A percentile compares a stretch with the other conserved stretches of the same genome.
These are phyloP conservation scores for Mycosphaerella sp. DNA, from an alignment of 2,329 filamentous ascomycete species.

Conservation along the genomic window DNA sequence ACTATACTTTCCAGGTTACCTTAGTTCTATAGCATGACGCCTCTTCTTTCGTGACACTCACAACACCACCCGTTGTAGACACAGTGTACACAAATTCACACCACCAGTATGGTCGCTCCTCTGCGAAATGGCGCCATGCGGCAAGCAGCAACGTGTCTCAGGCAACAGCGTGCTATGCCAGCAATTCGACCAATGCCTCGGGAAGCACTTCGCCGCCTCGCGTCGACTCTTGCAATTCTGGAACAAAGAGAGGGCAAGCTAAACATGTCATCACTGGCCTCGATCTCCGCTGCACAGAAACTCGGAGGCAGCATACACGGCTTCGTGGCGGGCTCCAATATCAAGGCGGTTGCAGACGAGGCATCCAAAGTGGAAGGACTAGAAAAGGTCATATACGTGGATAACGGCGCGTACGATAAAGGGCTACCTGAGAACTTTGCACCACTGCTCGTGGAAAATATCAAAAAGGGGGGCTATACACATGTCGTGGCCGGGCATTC, in stretches of 20 bases:
- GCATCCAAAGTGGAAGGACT: conserved; percentile 84
- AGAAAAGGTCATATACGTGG: conserved; percentile 83
- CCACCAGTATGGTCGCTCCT: conserved; percentile 18
- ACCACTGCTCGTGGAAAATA: conserved; percentile 89
- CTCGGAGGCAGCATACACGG: conserved; percentile 73
- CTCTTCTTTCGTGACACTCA: not conserved
- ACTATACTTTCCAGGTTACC: too few relatives aligned
- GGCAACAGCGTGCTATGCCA: conserved; percentile 27
- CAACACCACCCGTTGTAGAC: not conserved
- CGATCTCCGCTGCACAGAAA: conserved; percentile 23
- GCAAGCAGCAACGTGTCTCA: conserved; percentile 31
- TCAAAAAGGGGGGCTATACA: conserved; percentile 90
- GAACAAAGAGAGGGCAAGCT: conserved; percentile 90
- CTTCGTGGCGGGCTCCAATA: conserved; percentile 76
- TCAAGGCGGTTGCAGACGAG: conserved; percentile 70
- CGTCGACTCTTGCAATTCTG: conserved; percentile 84
- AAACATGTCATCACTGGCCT: conserved; percentile 51
- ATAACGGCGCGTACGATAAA: conserved; percentile 89
- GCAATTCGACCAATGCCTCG: conserved; percentile 39
- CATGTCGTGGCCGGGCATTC: conserved; percentile 88
- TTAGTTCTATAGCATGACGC: not conserved
- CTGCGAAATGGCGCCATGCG: conserved; percentile 24
- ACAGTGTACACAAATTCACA: not conserved
- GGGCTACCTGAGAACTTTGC: conserved; percentile 91
- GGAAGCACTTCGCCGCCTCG: conserved; percentile 58